Percentiles rank a stretch among this genome's conserved stretches.
These are phyloP conservation scores for Hirschfeldia incana DNA, from an alignment of 345 rosid species.

Conservation along the genomic window DNA sequence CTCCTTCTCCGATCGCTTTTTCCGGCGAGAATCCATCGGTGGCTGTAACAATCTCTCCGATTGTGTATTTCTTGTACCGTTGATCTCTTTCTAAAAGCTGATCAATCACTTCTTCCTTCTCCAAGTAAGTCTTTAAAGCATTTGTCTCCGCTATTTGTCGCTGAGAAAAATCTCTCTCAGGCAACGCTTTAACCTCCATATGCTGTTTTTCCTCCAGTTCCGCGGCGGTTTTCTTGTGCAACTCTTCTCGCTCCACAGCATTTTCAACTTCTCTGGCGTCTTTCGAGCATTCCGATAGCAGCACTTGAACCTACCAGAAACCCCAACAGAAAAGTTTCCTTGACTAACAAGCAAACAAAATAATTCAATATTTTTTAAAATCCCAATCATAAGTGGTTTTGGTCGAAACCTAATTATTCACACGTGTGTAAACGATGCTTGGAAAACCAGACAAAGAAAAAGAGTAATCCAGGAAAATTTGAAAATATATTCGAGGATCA, in stretches of 20 bases:
- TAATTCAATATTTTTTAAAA: too few species aligned
- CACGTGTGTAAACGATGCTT: too few species aligned
- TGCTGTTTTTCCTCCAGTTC: slow-evolving; percentile 61
- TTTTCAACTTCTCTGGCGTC: slow-evolving; percentile 59
- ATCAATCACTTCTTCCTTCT: slow-evolving; percentile 63
- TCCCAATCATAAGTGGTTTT: too few species aligned
- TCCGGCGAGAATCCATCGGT: slow-evolving; percentile 62
- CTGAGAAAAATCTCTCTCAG: slow-evolving; percentile 56
- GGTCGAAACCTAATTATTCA: too few species aligned
- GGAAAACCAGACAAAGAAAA: too few species aligned
- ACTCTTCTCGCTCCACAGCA: slow-evolving; percentile 65
- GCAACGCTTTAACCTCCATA: slow-evolving; percentile 59
- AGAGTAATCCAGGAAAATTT: too few species aligned
- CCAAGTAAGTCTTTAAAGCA: slow-evolving; percentile 59
- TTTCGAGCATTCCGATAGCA: slow-evolving; percentile 61
- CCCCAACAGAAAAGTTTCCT: neutral
- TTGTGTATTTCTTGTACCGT: slow-evolving; percentile 69
- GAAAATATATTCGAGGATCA: too few species aligned
- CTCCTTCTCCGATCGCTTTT: slow-evolving; percentile 80
- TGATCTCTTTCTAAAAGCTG: slow-evolving; percentile 56
- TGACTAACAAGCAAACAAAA: neutral
- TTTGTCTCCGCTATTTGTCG: slow-evolving; percentile 72
- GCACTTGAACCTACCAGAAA: slow-evolving; percentile 50
- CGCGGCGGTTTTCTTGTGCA: slow-evolving; percentile 56
- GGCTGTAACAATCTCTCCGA: slow-evolving; percentile 59